Conservation (phyloP, 129 eudicot genomes). For the Centella asiatica region DNA sequence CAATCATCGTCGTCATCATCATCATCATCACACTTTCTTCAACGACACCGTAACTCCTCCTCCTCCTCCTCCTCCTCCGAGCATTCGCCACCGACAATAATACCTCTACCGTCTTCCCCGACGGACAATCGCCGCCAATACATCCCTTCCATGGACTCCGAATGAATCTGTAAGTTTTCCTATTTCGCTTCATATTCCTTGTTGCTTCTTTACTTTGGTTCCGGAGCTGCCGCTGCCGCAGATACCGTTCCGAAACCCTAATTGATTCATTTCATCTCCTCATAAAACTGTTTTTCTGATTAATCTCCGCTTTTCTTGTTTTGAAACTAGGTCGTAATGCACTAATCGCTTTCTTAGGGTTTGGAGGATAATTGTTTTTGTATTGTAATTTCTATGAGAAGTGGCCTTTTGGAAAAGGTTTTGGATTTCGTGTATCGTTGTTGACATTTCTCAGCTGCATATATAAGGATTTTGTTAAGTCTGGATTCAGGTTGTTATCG, state of each 20-base stretch:
- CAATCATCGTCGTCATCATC: background rate
- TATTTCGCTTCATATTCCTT: background rate
- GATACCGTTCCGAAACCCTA: slow-evolving; percentile 25
- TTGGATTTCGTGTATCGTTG: background rate
- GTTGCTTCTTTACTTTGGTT: slow-evolving; percentile 24
- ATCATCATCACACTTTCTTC: background rate
- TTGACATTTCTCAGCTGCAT: slow-evolving; percentile 3
- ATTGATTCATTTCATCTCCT: slow-evolving; percentile 5
- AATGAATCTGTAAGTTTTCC: slow-evolving; percentile 15
- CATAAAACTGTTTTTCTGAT: slow-evolving; percentile 7
- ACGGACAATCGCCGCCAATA: background rate
- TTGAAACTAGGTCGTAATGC: slow-evolving; percentile 28
- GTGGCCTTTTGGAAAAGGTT: slow-evolving; percentile 8
- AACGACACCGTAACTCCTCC: background rate
- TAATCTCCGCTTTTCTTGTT: background rate
- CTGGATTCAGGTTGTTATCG: background rate
- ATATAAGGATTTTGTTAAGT: slow-evolving; percentile 1
- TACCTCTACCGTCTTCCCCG: background rate
- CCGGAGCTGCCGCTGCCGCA: slow-evolving; percentile 5
- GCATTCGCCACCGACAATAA: slow-evolving; percentile 5
- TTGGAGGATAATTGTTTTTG: slow-evolving; percentile 18
- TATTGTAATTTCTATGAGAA: slow-evolving; percentile 8
- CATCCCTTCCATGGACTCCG: background rate
- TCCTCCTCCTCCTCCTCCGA: background rate
- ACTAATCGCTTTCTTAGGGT: slow-evolving; percentile 39